phyloP scores from a whole-genome alignment of 2,329 filamentous ascomycete species.

The Zymoseptoria pseudotritici region DNA sequence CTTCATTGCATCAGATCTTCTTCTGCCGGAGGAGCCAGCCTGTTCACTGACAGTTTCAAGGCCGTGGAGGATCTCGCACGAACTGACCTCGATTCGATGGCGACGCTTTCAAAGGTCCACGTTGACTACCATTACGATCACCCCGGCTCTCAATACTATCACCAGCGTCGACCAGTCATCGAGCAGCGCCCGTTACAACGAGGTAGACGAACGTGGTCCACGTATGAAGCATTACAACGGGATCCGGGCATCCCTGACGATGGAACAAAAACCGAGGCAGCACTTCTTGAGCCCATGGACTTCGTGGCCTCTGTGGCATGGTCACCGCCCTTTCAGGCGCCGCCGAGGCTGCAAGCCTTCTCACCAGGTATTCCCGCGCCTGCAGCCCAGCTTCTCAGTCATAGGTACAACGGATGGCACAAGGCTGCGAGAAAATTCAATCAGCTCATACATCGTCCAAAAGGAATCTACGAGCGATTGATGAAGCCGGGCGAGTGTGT shows the following conservation, averaged over 20 bases:
- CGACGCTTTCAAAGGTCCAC: conserved; percentile 1
- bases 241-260: background rate
- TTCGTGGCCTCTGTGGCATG: conserved; percentile 28
- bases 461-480: conserved; percentile 61
- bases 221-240: background rate
- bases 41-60: conserved; percentile 71
- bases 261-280: background rate
- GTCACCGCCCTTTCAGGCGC: conserved; percentile 32
- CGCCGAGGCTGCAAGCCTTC: conserved; percentile 15
- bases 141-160: conserved; percentile 41
- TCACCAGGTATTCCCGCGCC: background rate
- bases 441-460: conserved; percentile 47
- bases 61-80: conserved; percentile 41
- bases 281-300: conserved; percentile 9
- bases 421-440: conserved; percentile 51
- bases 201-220: background rate
- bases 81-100: conserved; percentile 13
- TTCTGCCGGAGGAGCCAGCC: conserved; percentile 70
- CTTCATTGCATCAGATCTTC: conserved; percentile 83
- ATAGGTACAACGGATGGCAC: conserved; percentile 36
- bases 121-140: conserved; percentile 43
- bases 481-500: conserved; percentile 78
- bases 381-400: background rate
- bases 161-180: conserved; percentile 22
- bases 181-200: conserved; percentile 8